Evolutionary conservation across 2,329 filamentous ascomycete species (phyloP).

Genomic region (Beauveria caledonica): DNA sequence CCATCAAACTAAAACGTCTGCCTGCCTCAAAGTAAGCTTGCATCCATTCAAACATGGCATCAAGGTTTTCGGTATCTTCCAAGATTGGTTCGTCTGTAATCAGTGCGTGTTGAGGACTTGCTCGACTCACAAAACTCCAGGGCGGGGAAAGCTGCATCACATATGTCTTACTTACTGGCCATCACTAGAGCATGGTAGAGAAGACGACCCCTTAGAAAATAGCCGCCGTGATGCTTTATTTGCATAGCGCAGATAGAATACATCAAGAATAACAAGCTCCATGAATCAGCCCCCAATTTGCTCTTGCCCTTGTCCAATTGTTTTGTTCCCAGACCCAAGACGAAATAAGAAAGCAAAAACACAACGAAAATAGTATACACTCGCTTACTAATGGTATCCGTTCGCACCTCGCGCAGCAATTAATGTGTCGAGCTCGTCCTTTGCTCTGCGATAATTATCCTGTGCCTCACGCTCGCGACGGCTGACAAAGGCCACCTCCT

Average conservation of each 20-base stretch:
- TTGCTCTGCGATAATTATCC: conserved; percentile 68
- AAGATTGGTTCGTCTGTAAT: neutral
- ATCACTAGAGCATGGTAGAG: neutral
- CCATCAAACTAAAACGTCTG: conserved; percentile 46
- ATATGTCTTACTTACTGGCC: neutral
- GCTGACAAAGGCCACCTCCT: conserved; percentile 76
- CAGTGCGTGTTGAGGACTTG: neutral
- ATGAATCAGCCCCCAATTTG: neutral
- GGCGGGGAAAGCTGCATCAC: too few relatives aligned
- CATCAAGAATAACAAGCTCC: neutral
- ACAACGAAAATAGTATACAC: neutral
- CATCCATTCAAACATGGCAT: neutral
- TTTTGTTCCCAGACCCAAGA: neutral
- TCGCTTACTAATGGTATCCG: conserved; percentile 8
- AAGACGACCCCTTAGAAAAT: neutral
- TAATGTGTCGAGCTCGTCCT: conserved; percentile 67
- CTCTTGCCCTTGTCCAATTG: neutral
- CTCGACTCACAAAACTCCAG: too few relatives aligned
- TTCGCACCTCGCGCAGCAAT: conserved; percentile 15
- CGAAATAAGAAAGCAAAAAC: neutral
- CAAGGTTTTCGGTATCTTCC: neutral
- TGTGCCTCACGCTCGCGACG: conserved; percentile 84
- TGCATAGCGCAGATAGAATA: conserved; percentile 2
- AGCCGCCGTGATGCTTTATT: neutral
- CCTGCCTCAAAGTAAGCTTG: conserved; percentile 30